A percentile compares a stretch with the other conserved stretches of the same genome.
Evolutionary conservation across 805 yeast genomes (phyloP).

Genomic region (Kodamaea kakaduensis): DNA sequence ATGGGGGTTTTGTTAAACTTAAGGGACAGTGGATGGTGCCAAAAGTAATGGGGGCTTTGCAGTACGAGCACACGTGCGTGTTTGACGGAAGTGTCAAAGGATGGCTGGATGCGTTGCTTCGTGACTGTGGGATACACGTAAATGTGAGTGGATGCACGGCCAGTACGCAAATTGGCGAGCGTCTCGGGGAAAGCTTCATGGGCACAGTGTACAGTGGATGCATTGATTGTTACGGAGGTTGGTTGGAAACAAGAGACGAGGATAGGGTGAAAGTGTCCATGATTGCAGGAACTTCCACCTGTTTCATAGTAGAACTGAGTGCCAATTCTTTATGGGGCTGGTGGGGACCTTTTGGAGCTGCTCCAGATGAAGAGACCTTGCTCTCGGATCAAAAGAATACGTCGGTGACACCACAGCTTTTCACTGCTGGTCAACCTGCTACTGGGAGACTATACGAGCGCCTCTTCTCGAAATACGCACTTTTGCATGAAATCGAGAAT

Average conservation of each 20-base stretch:
- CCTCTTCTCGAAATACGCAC: constrained; percentile 33
- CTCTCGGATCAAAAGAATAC: too few species aligned
- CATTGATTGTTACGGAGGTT: constrained; percentile 58
- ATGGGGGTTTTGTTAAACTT: constrained; percentile 17
- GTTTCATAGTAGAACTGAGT: constrained; percentile 34
- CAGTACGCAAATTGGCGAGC: constrained; percentile 16
- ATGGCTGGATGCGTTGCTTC: constrained; percentile 36
- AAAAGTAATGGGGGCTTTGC: constrained; percentile 1
- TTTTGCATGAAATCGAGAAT: constrained; percentile 2
- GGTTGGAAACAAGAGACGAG: constrained; percentile 25
- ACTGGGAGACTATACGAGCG: constrained; percentile 52
- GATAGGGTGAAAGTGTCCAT: constrained; percentile 29
- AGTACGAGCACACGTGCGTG: constrained; percentile 21
- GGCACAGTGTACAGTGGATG: constrained; percentile 41
- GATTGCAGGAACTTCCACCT: constrained; percentile 64
- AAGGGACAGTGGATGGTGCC: constrained; percentile 2
- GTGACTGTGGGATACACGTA: constrained; percentile 21
- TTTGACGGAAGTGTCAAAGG: constrained; percentile 60
- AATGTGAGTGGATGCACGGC: constrained; percentile 13
- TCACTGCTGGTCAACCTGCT: constrained; percentile 51
- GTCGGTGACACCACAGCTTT: constrained; percentile 10
- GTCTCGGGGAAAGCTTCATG: constrained; percentile 8
- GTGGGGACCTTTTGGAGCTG: constrained; percentile 61
- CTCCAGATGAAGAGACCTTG: too few species aligned
- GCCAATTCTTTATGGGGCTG: constrained; percentile 35